phyloP scores from a whole-genome alignment of 352 stramenopile species.

The Pseudoperonospora humuli region DNA sequence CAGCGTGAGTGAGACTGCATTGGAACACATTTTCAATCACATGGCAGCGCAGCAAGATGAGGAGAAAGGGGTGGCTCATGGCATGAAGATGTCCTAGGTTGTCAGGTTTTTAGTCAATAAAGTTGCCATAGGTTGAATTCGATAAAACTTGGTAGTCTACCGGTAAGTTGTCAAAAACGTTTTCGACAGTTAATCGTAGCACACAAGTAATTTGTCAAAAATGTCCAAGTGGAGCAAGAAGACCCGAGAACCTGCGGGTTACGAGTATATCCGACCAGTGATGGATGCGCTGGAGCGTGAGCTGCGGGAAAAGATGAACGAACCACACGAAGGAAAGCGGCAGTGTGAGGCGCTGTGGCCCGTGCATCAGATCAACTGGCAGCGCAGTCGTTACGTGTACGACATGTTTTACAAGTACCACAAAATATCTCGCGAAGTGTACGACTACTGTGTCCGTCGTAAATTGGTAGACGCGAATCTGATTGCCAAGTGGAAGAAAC shows the following conservation, averaged over 20 bases:
- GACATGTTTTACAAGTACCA: slow-evolving; percentile 98
- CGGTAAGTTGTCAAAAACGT: too few relatives aligned
- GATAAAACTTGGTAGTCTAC: too few relatives aligned
- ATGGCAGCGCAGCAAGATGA: slow-evolving; percentile 79
- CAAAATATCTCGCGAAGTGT: slow-evolving; percentile 92
- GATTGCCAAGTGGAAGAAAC: slow-evolving; percentile 99
- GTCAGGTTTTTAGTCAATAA: too few relatives aligned
- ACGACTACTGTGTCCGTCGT: slow-evolving; percentile 95
- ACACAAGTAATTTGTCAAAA: background rate
- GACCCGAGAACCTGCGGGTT: slow-evolving; percentile 86
- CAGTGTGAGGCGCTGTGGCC: slow-evolving; percentile 98
- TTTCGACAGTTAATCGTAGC: too few relatives aligned
- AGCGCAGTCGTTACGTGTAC: slow-evolving; percentile 97
- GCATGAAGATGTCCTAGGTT: too few relatives aligned
- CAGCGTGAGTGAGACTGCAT: slow-evolving; percentile 81
- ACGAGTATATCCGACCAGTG: slow-evolving; percentile 92
- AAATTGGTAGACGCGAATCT: slow-evolving; percentile 95
- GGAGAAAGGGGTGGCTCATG: too few relatives aligned
- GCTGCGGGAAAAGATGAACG: slow-evolving; percentile 96
- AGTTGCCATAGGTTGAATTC: too few relatives aligned
- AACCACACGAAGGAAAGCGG: slow-evolving; percentile 94
- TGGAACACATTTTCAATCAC: slow-evolving; percentile 92
- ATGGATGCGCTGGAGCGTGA: slow-evolving; percentile 96
- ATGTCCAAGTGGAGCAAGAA: slow-evolving; percentile 89
- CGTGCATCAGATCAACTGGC: slow-evolving; percentile 99